Percentiles rank a stretch among this genome's conserved stretches.
Evolutionary conservation across 2,329 filamentous ascomycete species (phyloP).

Genomic region (Sordariomycetes sp.): DNA sequence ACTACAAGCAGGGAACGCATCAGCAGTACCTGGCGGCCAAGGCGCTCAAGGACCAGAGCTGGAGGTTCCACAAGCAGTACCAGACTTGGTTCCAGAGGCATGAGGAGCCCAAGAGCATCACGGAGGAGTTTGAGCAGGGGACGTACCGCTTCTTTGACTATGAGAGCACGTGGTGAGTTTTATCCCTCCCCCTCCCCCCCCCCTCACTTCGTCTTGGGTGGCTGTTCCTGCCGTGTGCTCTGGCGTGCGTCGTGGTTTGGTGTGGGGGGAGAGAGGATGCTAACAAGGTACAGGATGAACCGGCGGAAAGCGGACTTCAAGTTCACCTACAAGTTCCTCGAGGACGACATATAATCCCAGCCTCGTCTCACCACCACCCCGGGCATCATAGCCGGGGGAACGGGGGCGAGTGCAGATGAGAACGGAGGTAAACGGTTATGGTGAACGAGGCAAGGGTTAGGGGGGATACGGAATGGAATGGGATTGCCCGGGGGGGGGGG

Average conservation of each 20-base stretch:
- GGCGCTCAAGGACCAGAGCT: slow-evolving; percentile 95
- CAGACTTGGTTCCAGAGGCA: slow-evolving; percentile 99
- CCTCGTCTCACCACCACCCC: not conserved
- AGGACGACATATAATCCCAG: slow-evolving; percentile 66
- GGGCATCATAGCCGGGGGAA: not conserved
- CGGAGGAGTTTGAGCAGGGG: slow-evolving; percentile 96
- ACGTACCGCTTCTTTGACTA: slow-evolving; percentile 99
- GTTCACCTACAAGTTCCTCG: slow-evolving; percentile 94
- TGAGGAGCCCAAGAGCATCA: slow-evolving; percentile 96
- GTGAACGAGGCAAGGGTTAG: not conserved
- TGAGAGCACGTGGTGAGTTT: slow-evolving; percentile 86
- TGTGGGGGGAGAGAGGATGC: not conserved
- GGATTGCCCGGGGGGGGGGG: not conserved
- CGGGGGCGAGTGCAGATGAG: not conserved
- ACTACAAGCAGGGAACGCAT: slow-evolving; percentile 93
- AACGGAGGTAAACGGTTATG: not conserved
- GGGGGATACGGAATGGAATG: not conserved
- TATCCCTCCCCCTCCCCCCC: not conserved
- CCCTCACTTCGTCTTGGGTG: not conserved
- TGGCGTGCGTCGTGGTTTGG: not conserved
- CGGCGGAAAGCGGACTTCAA: slow-evolving; percentile 95
- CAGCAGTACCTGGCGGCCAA: slow-evolving; percentile 94
- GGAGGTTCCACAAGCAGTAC: slow-evolving; percentile 99
- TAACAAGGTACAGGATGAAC: slow-evolving; percentile 71
- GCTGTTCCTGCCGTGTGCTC: not conserved